Conservation (phyloP, 345 rosid species). For the Eucalyptus guilfoylei region DNA sequence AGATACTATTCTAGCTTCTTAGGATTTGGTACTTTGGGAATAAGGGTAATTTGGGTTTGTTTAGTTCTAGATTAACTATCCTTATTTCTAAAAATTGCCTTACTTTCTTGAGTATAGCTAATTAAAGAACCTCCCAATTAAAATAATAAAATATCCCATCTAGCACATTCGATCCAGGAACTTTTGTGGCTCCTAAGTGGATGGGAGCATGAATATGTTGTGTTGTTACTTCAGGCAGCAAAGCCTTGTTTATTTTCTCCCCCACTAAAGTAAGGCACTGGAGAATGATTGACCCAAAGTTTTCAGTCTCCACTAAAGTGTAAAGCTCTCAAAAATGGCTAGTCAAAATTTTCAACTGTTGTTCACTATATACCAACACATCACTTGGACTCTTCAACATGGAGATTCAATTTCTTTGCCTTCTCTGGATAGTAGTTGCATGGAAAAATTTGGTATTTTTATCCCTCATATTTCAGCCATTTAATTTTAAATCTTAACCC, state of each 20-base stretch:
- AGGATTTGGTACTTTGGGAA: not conserved
- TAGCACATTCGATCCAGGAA: fast-evolving
- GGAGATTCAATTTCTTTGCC: not conserved
- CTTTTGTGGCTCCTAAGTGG: not conserved
- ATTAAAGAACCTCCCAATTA: not conserved
- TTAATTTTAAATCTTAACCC: not conserved
- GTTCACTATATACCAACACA: not conserved
- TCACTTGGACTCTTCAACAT: not conserved
- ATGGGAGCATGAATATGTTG: not conserved
- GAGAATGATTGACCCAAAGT: not conserved
- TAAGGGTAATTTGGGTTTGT: fast-evolving
- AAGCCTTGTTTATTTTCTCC: not conserved
- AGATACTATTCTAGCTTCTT: not conserved
- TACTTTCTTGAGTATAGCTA: not conserved
- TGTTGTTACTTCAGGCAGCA: not conserved
- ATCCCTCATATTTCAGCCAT: not conserved
- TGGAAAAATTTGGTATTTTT: not conserved
- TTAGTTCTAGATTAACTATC: not conserved
- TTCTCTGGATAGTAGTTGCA: not conserved
- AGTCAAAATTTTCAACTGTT: not conserved
- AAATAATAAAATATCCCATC: not conserved
- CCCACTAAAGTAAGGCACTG: not conserved
- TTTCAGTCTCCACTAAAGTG: not conserved
- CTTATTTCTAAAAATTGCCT: not conserved
- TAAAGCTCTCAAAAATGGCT: not conserved